Percentiles rank a stretch among this genome's conserved stretches.
Conservation (phyloP, 2,329 filamentous ascomycete genomes). For the Exophiala sideris region DNA sequence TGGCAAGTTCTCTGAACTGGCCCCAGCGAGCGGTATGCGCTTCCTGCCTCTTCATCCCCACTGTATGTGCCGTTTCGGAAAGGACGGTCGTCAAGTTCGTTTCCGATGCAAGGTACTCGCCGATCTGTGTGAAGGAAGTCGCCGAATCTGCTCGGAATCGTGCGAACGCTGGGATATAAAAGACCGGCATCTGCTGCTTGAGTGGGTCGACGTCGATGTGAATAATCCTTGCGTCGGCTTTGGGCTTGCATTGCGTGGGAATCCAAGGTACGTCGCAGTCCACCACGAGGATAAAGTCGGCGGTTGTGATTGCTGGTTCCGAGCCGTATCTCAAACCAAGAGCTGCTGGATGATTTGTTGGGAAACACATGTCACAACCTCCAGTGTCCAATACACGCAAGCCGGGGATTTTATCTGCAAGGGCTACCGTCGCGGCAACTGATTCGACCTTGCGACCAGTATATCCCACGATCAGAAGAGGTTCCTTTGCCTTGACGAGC, state of each 20-base stretch:
- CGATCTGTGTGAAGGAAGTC: constrained; percentile 67
- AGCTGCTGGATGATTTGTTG: constrained; percentile 52
- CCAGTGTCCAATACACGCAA: constrained; percentile 52
- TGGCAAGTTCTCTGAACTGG: constrained; percentile 55
- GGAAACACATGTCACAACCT: constrained; percentile 53
- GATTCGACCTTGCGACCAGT: constrained; percentile 45
- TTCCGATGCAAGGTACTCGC: constrained; percentile 54
- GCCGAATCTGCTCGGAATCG: constrained; percentile 66
- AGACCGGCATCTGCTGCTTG: constrained; percentile 70
- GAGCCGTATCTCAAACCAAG: constrained; percentile 70
- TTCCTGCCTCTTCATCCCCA: constrained; percentile 42
- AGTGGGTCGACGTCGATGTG: constrained; percentile 66
- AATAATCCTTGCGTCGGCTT: constrained; percentile 55
- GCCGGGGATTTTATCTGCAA: constrained; percentile 48
- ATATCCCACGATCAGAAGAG: constrained; percentile 51
- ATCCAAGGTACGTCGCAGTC: constrained; percentile 96
- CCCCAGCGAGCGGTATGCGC: constrained; percentile 59
- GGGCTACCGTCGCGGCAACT: constrained; percentile 43
- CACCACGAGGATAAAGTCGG: constrained; percentile 79
- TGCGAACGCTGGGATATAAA: constrained; percentile 64
- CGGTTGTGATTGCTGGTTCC: constrained; percentile 68
- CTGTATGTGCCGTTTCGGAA: constrained; percentile 30
- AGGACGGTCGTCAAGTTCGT: constrained; percentile 44
- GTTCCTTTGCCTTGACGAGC: constrained; percentile 46
- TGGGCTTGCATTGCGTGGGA: constrained; percentile 66